These are phyloP conservation scores for Aspergillus sp. DNA, from an alignment of 2,329 filamentous ascomycete genomes.

Conservation along the genomic window DNA sequence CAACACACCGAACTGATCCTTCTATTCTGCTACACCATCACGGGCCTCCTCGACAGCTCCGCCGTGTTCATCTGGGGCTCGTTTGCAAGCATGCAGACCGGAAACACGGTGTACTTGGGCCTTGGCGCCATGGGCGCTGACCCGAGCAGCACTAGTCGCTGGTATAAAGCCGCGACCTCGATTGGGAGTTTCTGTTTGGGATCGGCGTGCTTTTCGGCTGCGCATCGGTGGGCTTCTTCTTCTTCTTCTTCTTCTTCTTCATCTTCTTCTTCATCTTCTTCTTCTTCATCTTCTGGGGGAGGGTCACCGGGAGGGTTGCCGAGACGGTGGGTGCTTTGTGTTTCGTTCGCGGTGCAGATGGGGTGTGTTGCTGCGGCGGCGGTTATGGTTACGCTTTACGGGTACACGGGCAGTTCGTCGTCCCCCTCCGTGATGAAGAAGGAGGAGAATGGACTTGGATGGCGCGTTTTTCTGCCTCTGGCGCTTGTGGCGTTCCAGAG, in stretches of 20 bases:
- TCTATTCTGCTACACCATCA: slow-evolving; percentile 72
- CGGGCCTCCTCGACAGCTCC: slow-evolving; percentile 73
- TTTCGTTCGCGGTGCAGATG: slow-evolving; percentile 57
- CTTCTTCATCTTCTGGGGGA: fast-evolving
- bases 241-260: fast-evolving
- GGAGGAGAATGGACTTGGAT: slow-evolving; percentile 37
- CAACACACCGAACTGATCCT: slow-evolving; percentile 68
- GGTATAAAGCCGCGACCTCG: slow-evolving; percentile 71
- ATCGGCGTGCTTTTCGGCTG: no score
- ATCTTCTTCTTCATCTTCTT: fast-evolving
- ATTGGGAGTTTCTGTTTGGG: slow-evolving; percentile 71
- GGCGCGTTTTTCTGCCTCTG: slow-evolving; percentile 66
- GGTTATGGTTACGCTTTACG: slow-evolving; percentile 47
- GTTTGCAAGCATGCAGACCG: slow-evolving; percentile 83
- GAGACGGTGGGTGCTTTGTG: slow-evolving; percentile 36
- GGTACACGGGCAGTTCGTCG: no score
- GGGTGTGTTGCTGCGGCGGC: slow-evolving; percentile 54
- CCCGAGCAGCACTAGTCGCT: slow-evolving; percentile 49
- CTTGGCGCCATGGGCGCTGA: slow-evolving; percentile 63
- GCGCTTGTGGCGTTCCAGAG: slow-evolving; percentile 73
- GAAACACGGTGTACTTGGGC: slow-evolving; percentile 79
- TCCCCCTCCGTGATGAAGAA: no score
- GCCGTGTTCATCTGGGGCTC: slow-evolving; percentile 75
- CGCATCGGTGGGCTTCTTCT: no score
- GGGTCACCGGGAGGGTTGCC: no score